These are phyloP conservation scores for Decorospora gaudefroyi DNA, from an alignment of 2,329 filamentous ascomycete genomes.

Conservation along the genomic window DNA sequence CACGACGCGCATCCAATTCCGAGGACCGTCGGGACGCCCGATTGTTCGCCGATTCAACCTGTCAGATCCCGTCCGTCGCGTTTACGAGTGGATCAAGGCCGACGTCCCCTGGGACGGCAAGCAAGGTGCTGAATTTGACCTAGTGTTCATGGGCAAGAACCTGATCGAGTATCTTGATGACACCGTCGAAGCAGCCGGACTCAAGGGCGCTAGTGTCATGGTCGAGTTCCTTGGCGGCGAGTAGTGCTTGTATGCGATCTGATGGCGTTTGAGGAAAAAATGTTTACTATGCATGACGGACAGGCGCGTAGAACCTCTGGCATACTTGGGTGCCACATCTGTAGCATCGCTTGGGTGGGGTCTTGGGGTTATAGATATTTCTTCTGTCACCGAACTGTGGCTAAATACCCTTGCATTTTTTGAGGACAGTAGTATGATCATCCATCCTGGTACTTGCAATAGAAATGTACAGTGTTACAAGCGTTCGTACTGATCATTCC, in stretches of 20 bases:
- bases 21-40: constrained; percentile 70
- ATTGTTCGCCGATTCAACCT: constrained; percentile 84
- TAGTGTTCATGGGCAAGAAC: constrained; percentile 86
- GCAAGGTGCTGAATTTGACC: constrained; percentile 77
- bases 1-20: constrained; percentile 88
- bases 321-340: constrained; percentile 3
- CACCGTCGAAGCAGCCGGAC: constrained; percentile 76
- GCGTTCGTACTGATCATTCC: too few relatives aligned
- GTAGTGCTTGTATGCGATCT: constrained; percentile 1
- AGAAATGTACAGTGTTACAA: too few relatives aligned
- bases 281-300: not conserved
- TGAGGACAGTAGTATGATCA: too few relatives aligned
- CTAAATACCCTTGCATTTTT: constrained; percentile 16
- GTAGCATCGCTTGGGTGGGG: not conserved
- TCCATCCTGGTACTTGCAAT: too few relatives aligned
- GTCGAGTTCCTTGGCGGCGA: constrained; percentile 71
- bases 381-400: constrained; percentile 8
- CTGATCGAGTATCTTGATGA: constrained; percentile 74
- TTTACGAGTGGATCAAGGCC: constrained; percentile 97
- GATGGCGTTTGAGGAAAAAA: not conserved
- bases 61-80: constrained; percentile 73
- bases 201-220: constrained; percentile 95
- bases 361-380: constrained; percentile 16
- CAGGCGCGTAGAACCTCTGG: not conserved
- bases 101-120: constrained; percentile 78